phyloP scores from a whole-genome alignment of 2,329 filamentous ascomycete genomes.

The Claviceps sp. region DNA sequence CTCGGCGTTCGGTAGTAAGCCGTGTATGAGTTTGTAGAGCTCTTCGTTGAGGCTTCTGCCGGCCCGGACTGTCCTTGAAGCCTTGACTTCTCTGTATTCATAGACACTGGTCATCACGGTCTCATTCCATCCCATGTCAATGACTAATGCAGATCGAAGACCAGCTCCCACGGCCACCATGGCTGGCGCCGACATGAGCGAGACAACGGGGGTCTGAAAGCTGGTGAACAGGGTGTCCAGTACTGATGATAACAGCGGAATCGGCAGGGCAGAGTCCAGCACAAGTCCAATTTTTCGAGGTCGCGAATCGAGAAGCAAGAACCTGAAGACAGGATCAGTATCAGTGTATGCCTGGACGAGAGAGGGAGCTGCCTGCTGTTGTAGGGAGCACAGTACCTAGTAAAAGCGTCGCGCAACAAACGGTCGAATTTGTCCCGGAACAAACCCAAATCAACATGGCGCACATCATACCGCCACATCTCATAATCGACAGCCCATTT shows the following conservation, averaged over 20 bases:
- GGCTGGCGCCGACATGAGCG: constrained; percentile 64
- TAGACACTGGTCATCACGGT: constrained; percentile 77
- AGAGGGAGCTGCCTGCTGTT: background rate
- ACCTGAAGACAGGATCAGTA: constrained; percentile 23
- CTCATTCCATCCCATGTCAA: constrained; percentile 90
- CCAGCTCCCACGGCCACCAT: constrained; percentile 68
- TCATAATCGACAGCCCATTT: constrained; percentile 54
- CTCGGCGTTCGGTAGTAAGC: constrained; percentile 14
- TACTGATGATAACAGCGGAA: constrained; percentile 61
- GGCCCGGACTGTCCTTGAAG: constrained; percentile 57
- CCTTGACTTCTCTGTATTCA: constrained; percentile 73
- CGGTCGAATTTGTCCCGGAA: constrained; percentile 81
- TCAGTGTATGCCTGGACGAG: background rate
- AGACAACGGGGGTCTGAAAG: constrained; percentile 69
- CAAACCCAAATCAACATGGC: constrained; percentile 60
- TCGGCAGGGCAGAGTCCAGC: constrained; percentile 63
- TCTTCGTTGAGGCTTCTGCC: constrained; percentile 59
- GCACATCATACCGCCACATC: constrained; percentile 67
- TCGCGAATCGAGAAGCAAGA: constrained; percentile 59
- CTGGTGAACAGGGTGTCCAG: constrained; percentile 68
- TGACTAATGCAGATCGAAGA: constrained; percentile 68
- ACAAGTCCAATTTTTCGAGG: constrained; percentile 62
- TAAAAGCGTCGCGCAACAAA: constrained; percentile 66
- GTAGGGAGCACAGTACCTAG: constrained; percentile 39
- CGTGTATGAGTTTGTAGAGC: constrained; percentile 49